Evolutionary conservation across 2,329 filamentous ascomycete species (phyloP), one percentile per base, ranked within the genome.

Genomic region (Botrytis byssoidea): DNA sequence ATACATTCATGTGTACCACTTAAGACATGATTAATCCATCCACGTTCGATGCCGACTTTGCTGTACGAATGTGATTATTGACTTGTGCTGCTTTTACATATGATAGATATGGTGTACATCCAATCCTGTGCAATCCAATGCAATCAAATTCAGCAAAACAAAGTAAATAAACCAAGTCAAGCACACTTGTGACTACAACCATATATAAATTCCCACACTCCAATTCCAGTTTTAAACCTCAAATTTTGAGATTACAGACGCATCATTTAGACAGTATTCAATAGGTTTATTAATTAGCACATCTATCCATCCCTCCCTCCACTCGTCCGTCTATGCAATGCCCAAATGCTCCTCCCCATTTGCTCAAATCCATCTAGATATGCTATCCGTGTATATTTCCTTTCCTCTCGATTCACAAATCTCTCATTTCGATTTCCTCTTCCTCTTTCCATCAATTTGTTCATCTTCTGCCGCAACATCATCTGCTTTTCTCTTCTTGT

Each of bases 401-500:
- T 4, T 51, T 51, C 22, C 4, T 4, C n/a, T 51, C 48, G 25
- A 51, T 51, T 18, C 4, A 9, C 10, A 18, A 29, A 3, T 16
- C 12, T 5, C 9, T 46, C 22, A 46, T 66, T 55, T 67, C 16
- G 32, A 67, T 51, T 63, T 73, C 16, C 22, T 70, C 44, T 37
- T 59, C 42, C 51, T 73, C 20, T 73, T 70, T 5, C 55, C 65
- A 70, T 59, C 57, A 7, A 51, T 68, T 6, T 42, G n/a, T 32
- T 70, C 55, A 48, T 48, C 65, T 25, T 60, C 63, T 25, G 22
- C 71, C 14, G 48, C 64, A 40, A 42, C 65, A 42, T 68, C 65
- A 55, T 70, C 71, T 7, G 18, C 65, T 18, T 73, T 73, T 4
- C 63, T 73, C 51, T 73, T 69, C 12, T 61, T 69, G n/a, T 68